A percentile compares a stretch with the other conserved stretches of the same genome.
phyloP scores from a whole-genome alignment of 306 rosid genomes.

The Vigna angularis region DNA sequence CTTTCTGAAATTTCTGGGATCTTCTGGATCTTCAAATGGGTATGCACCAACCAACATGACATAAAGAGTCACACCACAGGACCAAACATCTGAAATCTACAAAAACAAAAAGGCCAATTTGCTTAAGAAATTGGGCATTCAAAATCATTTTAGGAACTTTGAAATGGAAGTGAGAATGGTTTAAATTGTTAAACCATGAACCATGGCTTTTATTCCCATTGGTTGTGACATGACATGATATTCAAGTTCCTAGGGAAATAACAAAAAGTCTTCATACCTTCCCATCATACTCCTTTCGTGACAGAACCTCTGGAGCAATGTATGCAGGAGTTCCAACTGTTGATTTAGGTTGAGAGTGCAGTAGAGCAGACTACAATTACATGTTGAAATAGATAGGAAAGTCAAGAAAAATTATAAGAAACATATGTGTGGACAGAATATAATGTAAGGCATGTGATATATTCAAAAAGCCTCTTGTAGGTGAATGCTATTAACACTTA shows the following conservation, averaged over 20 bases:
- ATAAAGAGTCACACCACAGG: constrained; percentile 95
- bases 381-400: constrained; percentile 21
- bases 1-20: constrained; percentile 94
- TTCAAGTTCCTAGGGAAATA: constrained; percentile 18
- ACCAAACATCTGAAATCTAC: constrained; percentile 99
- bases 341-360: constrained; percentile 96
- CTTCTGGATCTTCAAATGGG: constrained; percentile 98
- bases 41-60: constrained; percentile 98
- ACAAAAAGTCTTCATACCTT: constrained; percentile 63
- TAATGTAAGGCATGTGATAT: neutral
- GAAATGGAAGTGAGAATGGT: constrained; percentile 3
- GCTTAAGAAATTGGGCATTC: constrained; percentile 24
- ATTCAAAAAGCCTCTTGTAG: constrained; percentile 1
- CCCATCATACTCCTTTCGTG: constrained; percentile 92
- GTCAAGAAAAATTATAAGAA: neutral
- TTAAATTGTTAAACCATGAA: constrained; percentile 25
- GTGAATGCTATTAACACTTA: constrained; percentile 41
- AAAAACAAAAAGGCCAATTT: constrained; percentile 35
- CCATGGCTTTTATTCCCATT: constrained; percentile 17
- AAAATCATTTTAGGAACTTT: constrained; percentile 1
- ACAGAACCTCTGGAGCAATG: constrained; percentile 95
- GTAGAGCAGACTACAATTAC: constrained; percentile 76
- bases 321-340: constrained; percentile 99
- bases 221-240: constrained; percentile 19
- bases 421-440: constrained; percentile 1